Evolutionary conservation across 768 basidiomycete species (phyloP), one percentile per base, ranked within the genome.

Genomic region (Hericium alpestre): DNA sequence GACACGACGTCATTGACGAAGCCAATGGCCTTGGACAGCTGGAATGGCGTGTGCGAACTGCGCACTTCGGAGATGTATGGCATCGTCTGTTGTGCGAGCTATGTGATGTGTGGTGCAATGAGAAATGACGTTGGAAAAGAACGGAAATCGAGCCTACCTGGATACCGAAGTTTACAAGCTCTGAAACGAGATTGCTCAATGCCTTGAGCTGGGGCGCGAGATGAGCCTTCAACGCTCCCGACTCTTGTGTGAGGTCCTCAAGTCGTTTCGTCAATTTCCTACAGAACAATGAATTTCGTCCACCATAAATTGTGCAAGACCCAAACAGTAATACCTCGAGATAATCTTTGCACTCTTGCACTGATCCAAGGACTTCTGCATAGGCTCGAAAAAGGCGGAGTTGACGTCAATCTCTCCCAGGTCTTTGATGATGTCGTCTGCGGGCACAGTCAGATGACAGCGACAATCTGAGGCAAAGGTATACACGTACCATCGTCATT

Each of bases 31-130:
- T 81, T 80, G 1, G 79, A 72, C 54, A 96, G 70, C 64, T 88
- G 80, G 77, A 98, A 88, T 1, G 91, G 67, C 20, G 81, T 73
- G 71, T 94, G 95, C 43, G 85, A 79, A 12, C 79, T 72, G 48
- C 92, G 84, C 15, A 89, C 82, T 54, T 95, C 90, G 55, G 80
- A 76, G n/a, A 93, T 73, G 67, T 98, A 89, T 0, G 84, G 86
- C 74, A 89, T 87, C 38, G 92, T 86, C 66, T 84, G 79, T 76
- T 95, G 92, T 0, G 94, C 93, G 50, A 97, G 80, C 91, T 94
- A 54, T 0, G 57, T 41, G 37, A 16, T n/a, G 53, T 23, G 22
- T 58, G 18, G 60, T 15, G 38, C 20, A 2, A 41, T 18, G 32
- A 25, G 15, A 53, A 48, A 38, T 38, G 13, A 4, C 18, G 41